phyloP scores from a whole-genome alignment of 495 filamentous ascomycete species.

The Neurospora africana region DNA sequence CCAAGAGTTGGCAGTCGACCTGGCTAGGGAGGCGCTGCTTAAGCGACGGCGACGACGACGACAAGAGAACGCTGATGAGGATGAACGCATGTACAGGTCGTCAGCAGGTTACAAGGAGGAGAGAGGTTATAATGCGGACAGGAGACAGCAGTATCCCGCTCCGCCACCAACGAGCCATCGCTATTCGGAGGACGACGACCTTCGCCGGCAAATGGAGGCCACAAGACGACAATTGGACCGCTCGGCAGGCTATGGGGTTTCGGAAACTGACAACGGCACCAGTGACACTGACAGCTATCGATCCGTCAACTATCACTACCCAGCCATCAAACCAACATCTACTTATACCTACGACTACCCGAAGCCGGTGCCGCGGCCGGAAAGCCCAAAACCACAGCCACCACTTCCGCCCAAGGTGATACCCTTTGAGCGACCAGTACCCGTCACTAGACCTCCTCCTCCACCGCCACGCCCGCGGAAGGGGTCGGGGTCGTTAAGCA shows the following conservation, averaged over 20 bases:
- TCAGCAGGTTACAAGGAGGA: conserved; percentile 52
- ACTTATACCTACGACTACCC: conserved; percentile 31
- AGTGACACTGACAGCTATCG: not conserved
- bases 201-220: conserved; percentile 39
- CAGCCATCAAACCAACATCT: conserved; percentile 35
- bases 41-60: conserved; percentile 45
- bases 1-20: conserved; percentile 63
- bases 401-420: conserved; percentile 36
- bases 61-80: conserved; percentile 33
- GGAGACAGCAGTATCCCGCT: not conserved
- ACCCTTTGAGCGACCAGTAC: not conserved
- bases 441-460: not conserved
- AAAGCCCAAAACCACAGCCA: conserved; percentile 20
- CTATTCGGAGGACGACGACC: conserved; percentile 32
- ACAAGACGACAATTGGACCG: conserved; percentile 33
- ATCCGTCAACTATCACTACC: conserved; percentile 34
- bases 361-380: conserved; percentile 3
- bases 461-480: conserved; percentile 19
- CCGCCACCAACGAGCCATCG: not conserved
- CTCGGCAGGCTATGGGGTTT: conserved; percentile 4
- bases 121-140: conserved; percentile 31
- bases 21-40: conserved; percentile 64
- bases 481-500: conserved; percentile 1
- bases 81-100: conserved; percentile 44
- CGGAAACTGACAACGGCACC: conserved; percentile 3